Base-by-base conservation (phyloP, 768 basidiomycete genomes). In the Russula foetens region DNA sequence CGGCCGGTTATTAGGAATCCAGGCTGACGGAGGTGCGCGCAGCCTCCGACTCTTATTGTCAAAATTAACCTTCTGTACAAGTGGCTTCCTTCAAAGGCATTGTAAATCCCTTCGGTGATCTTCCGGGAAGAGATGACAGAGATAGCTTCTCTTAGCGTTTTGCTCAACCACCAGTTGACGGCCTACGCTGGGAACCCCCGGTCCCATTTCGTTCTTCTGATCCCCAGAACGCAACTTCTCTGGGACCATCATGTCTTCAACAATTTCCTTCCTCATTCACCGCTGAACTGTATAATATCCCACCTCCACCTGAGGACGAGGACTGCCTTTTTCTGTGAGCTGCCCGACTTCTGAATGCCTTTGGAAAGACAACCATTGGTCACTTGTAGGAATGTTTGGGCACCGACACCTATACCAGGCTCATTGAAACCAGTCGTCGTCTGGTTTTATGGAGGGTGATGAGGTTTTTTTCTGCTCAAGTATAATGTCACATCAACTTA, bases 61-160 rank as follows among this genome's bases (percentile, higher is more conserved):
- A 5, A 12, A 29, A n/a, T 12, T 24, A 38, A 46, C n/a, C 5
- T 21, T 21, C 11, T 31, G 9, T 9, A n/a, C 24, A 4, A 60
- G 59, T 60, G 41, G 46, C 26, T 15, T 60, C 53, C 2, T 60
- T 60, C 33, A 60, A 60, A 33, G 59, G 59, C n/a, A 52, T 60
- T 15, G 54, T 55, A 35, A 35, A 35, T 48, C 2, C 43, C 1
- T 31, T 15, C 43, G 17, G 8, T 35, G 38, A 26, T 28, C 2
- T 17, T 4, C 26, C n/a, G 29, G 26, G 12, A n/a, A 11, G 4
- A 31, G 9, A 19, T 35, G 35, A 29, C 11, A 21, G 33, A 29
- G 24, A 19, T 38, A 26, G 21, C 33, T 47, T 15, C 19, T 6
- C 1, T 29, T 44, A 60, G 59, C 59, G 44, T 24, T 60, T 60